These are phyloP conservation scores for Volvariella volvacea DNA, from an alignment of 1,284 basidiomycete species.

Conservation along the genomic window DNA sequence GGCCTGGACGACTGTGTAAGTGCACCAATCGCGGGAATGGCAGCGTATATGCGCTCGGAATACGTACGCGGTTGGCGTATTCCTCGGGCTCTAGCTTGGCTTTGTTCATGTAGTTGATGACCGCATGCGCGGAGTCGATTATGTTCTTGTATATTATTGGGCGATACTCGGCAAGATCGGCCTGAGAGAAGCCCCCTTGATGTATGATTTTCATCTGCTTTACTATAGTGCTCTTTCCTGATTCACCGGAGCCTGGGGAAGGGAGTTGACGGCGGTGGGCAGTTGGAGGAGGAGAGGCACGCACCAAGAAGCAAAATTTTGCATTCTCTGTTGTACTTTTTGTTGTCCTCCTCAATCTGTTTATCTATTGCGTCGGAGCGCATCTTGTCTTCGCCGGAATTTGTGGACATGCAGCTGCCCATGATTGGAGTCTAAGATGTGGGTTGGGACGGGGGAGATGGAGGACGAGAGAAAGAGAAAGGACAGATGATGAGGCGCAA, in stretches of 20 bases:
- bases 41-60: background rate
- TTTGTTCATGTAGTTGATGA: slow-evolving; percentile 88
- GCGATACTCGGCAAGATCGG: slow-evolving; percentile 78
- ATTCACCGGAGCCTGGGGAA: slow-evolving; percentile 53
- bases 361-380: slow-evolving; percentile 69
- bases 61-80: slow-evolving; percentile 65
- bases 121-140: slow-evolving; percentile 84
- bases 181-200: slow-evolving; percentile 82
- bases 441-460: slow-evolving; percentile 58
- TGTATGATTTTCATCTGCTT: slow-evolving; percentile 99
- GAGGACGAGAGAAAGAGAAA: slow-evolving; percentile 79
- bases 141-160: slow-evolving; percentile 83
- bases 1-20: slow-evolving; percentile 20
- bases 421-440: slow-evolving; percentile 49
- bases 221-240: slow-evolving; percentile 93
- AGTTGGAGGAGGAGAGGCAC: slow-evolving; percentile 21
- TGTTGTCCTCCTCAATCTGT: slow-evolving; percentile 66
- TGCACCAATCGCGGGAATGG: background rate
- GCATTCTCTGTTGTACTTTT: slow-evolving; percentile 83
- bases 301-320: slow-evolving; percentile 89
- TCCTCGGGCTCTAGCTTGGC: slow-evolving; percentile 80
- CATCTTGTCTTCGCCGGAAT: slow-evolving; percentile 55
- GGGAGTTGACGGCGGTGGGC: background rate
- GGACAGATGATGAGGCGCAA: no score
- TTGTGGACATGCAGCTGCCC: slow-evolving; percentile 60